phyloP scores from a whole-genome alignment of 2,329 filamentous ascomycete species.

The Leptographium galeiforme region DNA sequence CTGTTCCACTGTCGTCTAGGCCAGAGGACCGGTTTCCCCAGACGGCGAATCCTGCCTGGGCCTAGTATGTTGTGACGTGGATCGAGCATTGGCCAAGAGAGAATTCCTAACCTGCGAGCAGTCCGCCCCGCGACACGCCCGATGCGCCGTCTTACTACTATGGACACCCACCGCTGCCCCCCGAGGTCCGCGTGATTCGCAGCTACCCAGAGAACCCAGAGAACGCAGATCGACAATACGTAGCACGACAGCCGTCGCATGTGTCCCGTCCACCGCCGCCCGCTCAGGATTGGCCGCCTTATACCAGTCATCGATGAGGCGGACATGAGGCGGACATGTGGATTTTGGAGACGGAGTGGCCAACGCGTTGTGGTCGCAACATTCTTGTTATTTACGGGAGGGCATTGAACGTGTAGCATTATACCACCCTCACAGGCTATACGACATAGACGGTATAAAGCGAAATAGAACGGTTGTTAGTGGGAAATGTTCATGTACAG shows the following conservation, averaged over 20 bases:
- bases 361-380: no score
- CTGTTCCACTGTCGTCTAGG: not conserved
- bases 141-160: not conserved
- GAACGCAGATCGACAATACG: not conserved
- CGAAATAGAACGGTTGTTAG: no score
- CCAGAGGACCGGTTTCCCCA: not conserved
- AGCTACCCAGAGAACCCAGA: not conserved
- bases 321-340: no score
- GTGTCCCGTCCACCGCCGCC: not conserved
- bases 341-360: no score
- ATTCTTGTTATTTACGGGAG: no score
- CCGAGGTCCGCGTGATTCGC: not conserved
- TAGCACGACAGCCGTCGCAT: not conserved
- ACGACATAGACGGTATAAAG: no score
- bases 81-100: no score
- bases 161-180: not conserved
- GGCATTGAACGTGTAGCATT: no score
- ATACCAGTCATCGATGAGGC: not conserved
- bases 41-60: not conserved
- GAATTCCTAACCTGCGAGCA: not conserved
- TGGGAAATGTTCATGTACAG: no score
- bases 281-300: not conserved
- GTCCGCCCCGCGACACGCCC: not conserved
- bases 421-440: no score
- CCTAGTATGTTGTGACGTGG: not conserved